Conservation (phyloP, 1,284 basidiomycete genomes). For the Tilletia horrida region DNA sequence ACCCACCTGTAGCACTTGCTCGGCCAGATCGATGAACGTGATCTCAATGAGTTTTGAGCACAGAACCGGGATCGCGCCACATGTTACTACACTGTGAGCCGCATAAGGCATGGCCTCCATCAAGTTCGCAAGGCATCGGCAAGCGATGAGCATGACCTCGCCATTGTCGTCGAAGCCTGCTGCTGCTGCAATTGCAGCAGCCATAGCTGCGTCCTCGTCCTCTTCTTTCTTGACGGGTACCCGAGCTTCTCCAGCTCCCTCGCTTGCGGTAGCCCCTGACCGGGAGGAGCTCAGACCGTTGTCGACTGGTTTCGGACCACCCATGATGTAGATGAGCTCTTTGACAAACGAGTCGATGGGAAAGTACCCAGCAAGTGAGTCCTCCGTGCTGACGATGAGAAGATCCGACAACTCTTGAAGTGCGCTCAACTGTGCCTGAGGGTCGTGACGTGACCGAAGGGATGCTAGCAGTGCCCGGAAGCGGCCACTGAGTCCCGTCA, state of each 20-base stretch:
- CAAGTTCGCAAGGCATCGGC: conserved; percentile 54
- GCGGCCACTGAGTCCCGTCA: conserved; percentile 39
- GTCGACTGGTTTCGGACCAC: conserved; percentile 62
- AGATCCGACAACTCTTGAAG: conserved; percentile 92
- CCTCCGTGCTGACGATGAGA: conserved; percentile 93
- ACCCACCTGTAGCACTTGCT: conserved; percentile 50
- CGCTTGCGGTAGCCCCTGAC: not conserved
- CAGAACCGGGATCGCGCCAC: conserved; percentile 49
- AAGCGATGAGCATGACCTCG: conserved; percentile 50
- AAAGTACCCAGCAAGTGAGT: conserved; percentile 90
- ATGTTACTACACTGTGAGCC: conserved; percentile 43
- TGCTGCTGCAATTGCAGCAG: conserved; percentile 34
- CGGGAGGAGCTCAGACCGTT: not conserved
- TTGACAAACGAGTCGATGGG: conserved; percentile 86
- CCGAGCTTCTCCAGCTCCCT: conserved; percentile 10
- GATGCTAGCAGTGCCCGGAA: conserved; percentile 43
- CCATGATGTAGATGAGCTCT: conserved; percentile 86
- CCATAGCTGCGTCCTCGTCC: conserved; percentile 34
- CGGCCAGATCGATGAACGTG: conserved; percentile 53
- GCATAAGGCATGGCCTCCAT: conserved; percentile 55
- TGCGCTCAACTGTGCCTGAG: conserved; percentile 71
- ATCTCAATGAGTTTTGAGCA: conserved; percentile 51
- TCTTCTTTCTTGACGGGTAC: conserved; percentile 29
- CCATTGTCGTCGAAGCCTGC: conserved; percentile 40
- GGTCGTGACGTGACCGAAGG: conserved; percentile 56